Conservation (phyloP, 148 eudicot genomes). For the Arctostaphylos glauca region DNA sequence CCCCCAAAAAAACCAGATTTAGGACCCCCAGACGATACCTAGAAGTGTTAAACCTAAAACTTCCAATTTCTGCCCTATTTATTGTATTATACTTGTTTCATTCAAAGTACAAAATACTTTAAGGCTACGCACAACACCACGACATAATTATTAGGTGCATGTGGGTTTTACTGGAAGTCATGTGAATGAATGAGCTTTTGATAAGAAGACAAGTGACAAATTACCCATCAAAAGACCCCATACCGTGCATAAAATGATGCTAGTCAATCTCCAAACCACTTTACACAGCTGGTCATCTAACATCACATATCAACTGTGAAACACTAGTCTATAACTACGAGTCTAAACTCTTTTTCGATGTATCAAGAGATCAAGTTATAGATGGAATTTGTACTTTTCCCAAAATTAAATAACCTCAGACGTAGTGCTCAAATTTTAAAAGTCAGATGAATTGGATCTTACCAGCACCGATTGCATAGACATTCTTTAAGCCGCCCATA, state of each 20-base stretch:
- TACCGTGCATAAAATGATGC: not conserved
- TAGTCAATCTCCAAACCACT: not conserved
- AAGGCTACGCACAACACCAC: not conserved
- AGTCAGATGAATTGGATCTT: slow-evolving; percentile 15
- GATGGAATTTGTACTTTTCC: not conserved
- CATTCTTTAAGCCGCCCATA: slow-evolving; percentile 95
- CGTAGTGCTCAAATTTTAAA: not conserved
- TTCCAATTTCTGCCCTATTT: no score
- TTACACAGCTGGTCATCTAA: not conserved
- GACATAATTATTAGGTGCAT: not conserved
- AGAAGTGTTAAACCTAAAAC: no score
- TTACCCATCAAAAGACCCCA: not conserved
- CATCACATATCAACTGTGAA: slow-evolving; percentile 2
- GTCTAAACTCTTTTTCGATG: not conserved
- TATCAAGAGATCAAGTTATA: not conserved
- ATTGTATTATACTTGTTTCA: not conserved
- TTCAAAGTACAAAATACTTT: not conserved
- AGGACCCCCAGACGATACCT: not conserved
- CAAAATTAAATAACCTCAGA: not conserved
- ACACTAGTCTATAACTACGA: not conserved
- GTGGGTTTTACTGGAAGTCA: not conserved
- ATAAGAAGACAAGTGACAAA: not conserved
- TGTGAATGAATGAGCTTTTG: not conserved
- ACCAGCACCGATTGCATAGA: slow-evolving; percentile 98
- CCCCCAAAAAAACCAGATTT: not conserved